phyloP scores from a whole-genome alignment of 441 rosid species.

The Omphalea diandra region DNA sequence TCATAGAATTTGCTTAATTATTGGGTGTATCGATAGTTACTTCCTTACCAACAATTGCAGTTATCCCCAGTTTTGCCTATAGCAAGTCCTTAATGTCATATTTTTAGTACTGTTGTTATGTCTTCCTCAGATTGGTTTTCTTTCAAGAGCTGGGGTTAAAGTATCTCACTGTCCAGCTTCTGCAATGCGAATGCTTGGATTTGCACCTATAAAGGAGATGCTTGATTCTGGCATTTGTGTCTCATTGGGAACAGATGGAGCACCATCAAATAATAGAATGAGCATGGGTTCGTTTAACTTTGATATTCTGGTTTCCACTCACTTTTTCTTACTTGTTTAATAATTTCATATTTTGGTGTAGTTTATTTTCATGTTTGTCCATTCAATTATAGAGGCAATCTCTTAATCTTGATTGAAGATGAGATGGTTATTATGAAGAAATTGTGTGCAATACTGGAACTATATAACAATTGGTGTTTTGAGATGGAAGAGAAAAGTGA shows the following conservation, averaged over 20 bases:
- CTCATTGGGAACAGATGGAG: constrained; percentile 81
- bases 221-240: constrained; percentile 60
- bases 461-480: too few species aligned
- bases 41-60: too few species aligned
- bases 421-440: not conserved
- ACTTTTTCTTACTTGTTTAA: constrained; percentile 11
- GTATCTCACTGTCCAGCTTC: constrained; percentile 79
- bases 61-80: too few species aligned
- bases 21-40: too few species aligned
- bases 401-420: not conserved
- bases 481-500: too few species aligned
- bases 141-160: constrained; percentile 63
- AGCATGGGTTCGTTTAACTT: constrained; percentile 58
- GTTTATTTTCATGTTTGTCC: constrained; percentile 4
- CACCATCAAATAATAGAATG: constrained; percentile 82
- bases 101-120: too few species aligned
- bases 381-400: not conserved
- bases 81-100: too few species aligned
- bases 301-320: constrained; percentile 10
- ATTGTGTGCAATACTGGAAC: not conserved
- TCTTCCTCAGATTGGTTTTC: constrained; percentile 52
- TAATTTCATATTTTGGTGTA: not conserved
- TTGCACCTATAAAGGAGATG: constrained; percentile 65
- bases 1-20: too few species aligned
- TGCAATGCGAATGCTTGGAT: constrained; percentile 85